These are phyloP conservation scores for Pseudocercospora musae DNA, from an alignment of 2,329 filamentous ascomycete genomes.

Conservation along the genomic window DNA sequence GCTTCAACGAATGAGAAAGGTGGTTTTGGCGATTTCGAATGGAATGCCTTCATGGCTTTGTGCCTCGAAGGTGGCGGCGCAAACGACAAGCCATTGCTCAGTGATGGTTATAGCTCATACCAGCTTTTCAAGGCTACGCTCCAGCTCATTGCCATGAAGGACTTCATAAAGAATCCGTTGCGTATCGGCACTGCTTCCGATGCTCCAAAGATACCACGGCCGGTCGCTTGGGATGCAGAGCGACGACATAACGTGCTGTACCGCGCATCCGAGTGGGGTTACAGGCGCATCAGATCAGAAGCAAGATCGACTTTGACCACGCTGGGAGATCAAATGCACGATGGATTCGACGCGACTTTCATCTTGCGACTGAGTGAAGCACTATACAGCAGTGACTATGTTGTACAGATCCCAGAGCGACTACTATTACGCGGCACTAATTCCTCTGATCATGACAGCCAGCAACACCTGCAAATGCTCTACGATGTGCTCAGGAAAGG, in stretches of 20 bases:
- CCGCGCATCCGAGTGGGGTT: constrained; percentile 89
- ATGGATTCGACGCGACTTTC: constrained; percentile 84
- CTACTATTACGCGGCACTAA: constrained; percentile 3
- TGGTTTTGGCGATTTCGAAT: constrained; percentile 92
- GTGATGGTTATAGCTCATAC: constrained; percentile 78
- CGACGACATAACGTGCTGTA: constrained; percentile 78
- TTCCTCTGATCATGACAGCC: neutral
- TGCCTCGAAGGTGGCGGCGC: constrained; percentile 74
- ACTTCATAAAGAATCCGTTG: constrained; percentile 63
- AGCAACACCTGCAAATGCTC: constrained; percentile 47
- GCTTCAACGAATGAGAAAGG: constrained; percentile 65
- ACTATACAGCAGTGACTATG: constrained; percentile 55
- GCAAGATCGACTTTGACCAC: constrained; percentile 71
- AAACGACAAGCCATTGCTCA: constrained; percentile 68
- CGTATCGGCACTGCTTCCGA: constrained; percentile 43
- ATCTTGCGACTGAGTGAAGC: constrained; percentile 59
- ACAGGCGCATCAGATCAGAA: constrained; percentile 67
- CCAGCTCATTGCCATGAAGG: constrained; percentile 76
- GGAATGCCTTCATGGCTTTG: constrained; percentile 74
- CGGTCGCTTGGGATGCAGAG: constrained; percentile 73
- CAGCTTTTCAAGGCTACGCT: constrained; percentile 92
- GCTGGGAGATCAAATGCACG: constrained; percentile 67
- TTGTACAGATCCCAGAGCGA: constrained; percentile 38
- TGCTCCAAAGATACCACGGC: constrained; percentile 46
- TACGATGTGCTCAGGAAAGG: constrained; percentile 66